These are phyloP conservation scores for Dalbergia cochinchinensis DNA, from an alignment of 306 rosid species.

Conservation along the genomic window DNA sequence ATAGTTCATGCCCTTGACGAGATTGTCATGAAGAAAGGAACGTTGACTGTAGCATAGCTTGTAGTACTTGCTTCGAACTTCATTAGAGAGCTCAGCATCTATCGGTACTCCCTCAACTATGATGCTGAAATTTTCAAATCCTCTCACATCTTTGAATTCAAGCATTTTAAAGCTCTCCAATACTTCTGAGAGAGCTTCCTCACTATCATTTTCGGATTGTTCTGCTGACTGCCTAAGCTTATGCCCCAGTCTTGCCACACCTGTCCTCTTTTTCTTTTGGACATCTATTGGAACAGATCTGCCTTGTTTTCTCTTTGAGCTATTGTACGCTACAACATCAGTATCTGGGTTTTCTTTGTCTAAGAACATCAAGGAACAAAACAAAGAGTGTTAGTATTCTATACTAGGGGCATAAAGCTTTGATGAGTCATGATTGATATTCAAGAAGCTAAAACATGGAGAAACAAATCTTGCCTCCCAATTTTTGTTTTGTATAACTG, in stretches of 20 bases:
- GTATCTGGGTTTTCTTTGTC: conserved; percentile 51
- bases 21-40: conserved; percentile 76
- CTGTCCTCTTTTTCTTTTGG: conserved; percentile 61
- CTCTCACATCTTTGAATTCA: conserved; percentile 62
- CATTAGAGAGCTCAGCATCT: conserved; percentile 66
- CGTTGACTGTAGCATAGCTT: conserved; percentile 76
- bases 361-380: conserved; percentile 48
- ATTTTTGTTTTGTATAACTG: conserved; percentile 51
- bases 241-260: conserved; percentile 41
- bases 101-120: conserved; percentile 62
- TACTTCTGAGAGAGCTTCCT: conserved; percentile 70
- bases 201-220: conserved; percentile 62
- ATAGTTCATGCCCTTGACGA: conserved; percentile 59
- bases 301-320: conserved; percentile 53
- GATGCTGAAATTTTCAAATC: conserved; percentile 64
- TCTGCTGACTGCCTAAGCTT: conserved; percentile 45
- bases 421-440: conserved; percentile 13
- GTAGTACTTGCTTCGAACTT: conserved; percentile 69
- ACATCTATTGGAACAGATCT: conserved; percentile 49
- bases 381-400: conserved; percentile 27
- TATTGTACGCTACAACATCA: conserved; percentile 39
- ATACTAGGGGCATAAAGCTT: background rate
- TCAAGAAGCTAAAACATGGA: conserved; percentile 17
- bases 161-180: conserved; percentile 54
- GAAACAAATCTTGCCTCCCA: conserved; percentile 62